phyloP scores from a whole-genome alignment of 176 grass and related monocot genomes.

The Avena atlantica region DNA sequence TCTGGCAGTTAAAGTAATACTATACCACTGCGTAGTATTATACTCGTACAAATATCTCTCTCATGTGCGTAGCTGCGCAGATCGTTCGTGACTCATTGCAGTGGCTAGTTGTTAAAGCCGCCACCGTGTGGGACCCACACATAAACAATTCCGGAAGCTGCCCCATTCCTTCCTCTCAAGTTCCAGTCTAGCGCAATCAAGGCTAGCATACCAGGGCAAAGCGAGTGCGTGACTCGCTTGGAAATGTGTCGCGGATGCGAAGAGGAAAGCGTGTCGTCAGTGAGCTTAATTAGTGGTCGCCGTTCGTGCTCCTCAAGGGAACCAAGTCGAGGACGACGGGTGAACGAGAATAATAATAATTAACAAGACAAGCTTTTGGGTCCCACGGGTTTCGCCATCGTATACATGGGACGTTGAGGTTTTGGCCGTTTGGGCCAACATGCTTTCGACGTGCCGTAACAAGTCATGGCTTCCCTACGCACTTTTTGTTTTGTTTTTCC shows the following conservation, averaged over 20 bases:
- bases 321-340: background rate
- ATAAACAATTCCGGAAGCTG: slow-evolving; percentile 7
- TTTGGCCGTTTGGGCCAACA: slow-evolving; percentile 9
- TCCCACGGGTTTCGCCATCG: background rate
- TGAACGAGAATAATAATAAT: background rate
- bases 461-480: background rate
- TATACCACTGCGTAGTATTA: slow-evolving; percentile 1
- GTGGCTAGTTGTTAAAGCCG: background rate
- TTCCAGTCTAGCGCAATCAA: no score
- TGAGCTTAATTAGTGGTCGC: background rate
- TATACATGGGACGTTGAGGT: background rate
- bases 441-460: slow-evolving; percentile 45
- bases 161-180: background rate
- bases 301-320: background rate
- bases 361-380: background rate
- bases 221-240: background rate
- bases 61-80: slow-evolving; percentile 32
- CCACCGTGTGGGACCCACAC: background rate
- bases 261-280: background rate
- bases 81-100: slow-evolving; percentile 31
- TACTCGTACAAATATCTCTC: background rate
- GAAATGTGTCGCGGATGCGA: background rate
- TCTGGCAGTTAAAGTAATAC: background rate
- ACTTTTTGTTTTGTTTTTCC: no score
- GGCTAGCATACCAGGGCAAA: no score